A percentile compares a stretch with the other conserved stretches of the same genome.
Evolutionary conservation across 176 grass and related monocot species (phyloP).

Genomic region (Zoysia japonica): DNA sequence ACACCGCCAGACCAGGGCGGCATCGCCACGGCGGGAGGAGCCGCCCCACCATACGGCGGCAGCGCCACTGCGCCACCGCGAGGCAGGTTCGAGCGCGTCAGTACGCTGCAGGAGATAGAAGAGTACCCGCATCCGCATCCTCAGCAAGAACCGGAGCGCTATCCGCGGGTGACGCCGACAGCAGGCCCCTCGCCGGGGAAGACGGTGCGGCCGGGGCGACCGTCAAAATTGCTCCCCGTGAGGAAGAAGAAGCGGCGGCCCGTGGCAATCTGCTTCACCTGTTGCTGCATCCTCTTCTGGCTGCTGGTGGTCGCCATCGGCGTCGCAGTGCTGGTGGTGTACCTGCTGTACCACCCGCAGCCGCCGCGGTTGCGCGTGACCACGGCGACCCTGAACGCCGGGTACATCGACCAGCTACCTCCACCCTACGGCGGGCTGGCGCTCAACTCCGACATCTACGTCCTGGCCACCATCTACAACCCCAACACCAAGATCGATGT

Average conservation of each 20-base stretch:
- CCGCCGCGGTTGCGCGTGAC: constrained; percentile 57
- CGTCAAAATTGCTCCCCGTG: background rate
- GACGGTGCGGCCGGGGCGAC: background rate
- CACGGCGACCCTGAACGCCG: constrained; percentile 69
- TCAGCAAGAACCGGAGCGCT: background rate
- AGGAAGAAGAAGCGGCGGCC: background rate
- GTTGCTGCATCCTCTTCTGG: constrained; percentile 73
- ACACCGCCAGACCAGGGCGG: background rate
- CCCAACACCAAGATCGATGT: constrained; percentile 69
- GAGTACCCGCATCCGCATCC: too few species aligned
- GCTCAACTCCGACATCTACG: constrained; percentile 75
- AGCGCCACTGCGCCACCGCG: too few species aligned
- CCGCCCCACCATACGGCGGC: background rate
- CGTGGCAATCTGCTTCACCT: constrained; percentile 29
- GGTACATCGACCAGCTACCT: constrained; percentile 61
- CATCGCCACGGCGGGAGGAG: background rate
- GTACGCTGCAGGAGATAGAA: background rate
- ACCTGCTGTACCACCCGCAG: constrained; percentile 71
- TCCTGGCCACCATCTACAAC: constrained; percentile 65
- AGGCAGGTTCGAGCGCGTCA: background rate
- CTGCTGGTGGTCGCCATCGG: constrained; percentile 58
- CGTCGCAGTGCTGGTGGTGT: constrained; percentile 60
- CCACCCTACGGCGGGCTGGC: constrained; percentile 2
- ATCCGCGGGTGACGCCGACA: background rate
- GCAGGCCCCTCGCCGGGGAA: background rate